Base-by-base conservation (phyloP, 2,329 filamentous ascomycete genomes). In the Fusarium sp. region DNA sequence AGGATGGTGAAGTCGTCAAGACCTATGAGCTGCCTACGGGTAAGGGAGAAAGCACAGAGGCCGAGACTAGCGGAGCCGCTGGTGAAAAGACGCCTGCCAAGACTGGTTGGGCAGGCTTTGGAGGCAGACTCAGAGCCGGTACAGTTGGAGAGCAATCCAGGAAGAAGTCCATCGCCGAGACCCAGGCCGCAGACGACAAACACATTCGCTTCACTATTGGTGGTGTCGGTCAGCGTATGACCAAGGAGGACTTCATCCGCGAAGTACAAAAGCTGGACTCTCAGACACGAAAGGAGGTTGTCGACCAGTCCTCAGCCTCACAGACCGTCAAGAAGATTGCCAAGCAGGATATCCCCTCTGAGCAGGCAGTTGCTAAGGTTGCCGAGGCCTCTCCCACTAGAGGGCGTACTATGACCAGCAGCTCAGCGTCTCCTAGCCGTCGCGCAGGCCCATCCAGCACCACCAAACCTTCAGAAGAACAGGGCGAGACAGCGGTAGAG, bases 1-100 rank as follows among this genome's bases (percentile, higher is more conserved):
- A 93, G 78, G 91, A 95, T 73, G 93, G 93, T 44, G 94, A 97
- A 78, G 94, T 97, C 34, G 88, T 97, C 77, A 95, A 95, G 82
- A 90, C 93, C 60, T 95, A 94, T 76, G 91, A 95, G 68, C 87
- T 95, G 30, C 91, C 92, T 1, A 82, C 86, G 0, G 80, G 88
- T 28, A 88, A 86, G 67, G 64, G 53, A 1, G 72, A 68, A 6
- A 41, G 43, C 16, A 66, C 72, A 0, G 82, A 84, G 12, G 76
- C 76, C 31, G 79, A 81, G 16, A 80, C 84, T 27, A 80, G 86
- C 31, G 75, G 82, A 66, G 70, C 68, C 4, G 62, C 79, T 65
- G 57, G 76, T 41, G 47, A 82, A 76, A 71, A 81, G 79, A 63
- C 80, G 78, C 60, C 84, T 65, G 70, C 75, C 81, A 78, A 84